Conservation (phyloP, 768 basidiomycete genomes). For the Termitomyces sp. region DNA sequence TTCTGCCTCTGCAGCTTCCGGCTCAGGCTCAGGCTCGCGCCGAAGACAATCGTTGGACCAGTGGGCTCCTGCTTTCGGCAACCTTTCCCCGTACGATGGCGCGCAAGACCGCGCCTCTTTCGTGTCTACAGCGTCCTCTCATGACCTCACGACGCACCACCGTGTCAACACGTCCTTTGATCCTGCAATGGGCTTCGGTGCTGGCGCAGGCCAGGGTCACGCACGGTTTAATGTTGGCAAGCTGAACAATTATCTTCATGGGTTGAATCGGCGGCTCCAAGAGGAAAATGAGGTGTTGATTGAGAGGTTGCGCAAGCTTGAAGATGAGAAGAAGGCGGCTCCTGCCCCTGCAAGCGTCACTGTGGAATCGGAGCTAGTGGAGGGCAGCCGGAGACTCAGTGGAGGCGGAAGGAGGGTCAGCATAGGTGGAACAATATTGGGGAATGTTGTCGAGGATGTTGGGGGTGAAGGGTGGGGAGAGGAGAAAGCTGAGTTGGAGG, state of each 20-base stretch:
- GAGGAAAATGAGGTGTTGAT: conserved; percentile 78
- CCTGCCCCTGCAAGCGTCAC: conserved; percentile 22
- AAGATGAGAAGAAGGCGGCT: conserved; percentile 40
- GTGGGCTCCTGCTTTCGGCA: conserved; percentile 27
- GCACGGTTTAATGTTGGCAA: conserved; percentile 83
- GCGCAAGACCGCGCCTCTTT: conserved; percentile 60
- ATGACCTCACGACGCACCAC: conserved; percentile 78
- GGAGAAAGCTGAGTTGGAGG: conserved; percentile 60
- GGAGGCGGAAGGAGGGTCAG: conserved; percentile 48
- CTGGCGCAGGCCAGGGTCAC: conserved; percentile 60
- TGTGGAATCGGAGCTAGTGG: conserved; percentile 17
- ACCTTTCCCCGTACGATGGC: conserved; percentile 42
- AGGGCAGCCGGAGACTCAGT: conserved; percentile 31
- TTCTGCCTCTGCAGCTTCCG: conserved; percentile 23
- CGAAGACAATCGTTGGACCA: conserved; percentile 18
- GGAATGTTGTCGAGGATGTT: conserved; percentile 61
- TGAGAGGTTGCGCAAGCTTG: conserved; percentile 47
- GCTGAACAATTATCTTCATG: conserved; percentile 82
- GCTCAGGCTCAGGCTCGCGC: conserved; percentile 13
- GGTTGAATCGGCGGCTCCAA: conserved; percentile 75
- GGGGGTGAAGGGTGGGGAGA: conserved; percentile 66
- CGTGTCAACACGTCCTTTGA: conserved; percentile 89
- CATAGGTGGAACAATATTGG: conserved; percentile 45
- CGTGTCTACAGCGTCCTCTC: conserved; percentile 81
- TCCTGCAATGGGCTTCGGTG: conserved; percentile 71